Evolutionary conservation across 768 basidiomycete species (phyloP), one percentile per base, ranked within the genome.

Genomic region (Cubamyces lactineus): DNA sequence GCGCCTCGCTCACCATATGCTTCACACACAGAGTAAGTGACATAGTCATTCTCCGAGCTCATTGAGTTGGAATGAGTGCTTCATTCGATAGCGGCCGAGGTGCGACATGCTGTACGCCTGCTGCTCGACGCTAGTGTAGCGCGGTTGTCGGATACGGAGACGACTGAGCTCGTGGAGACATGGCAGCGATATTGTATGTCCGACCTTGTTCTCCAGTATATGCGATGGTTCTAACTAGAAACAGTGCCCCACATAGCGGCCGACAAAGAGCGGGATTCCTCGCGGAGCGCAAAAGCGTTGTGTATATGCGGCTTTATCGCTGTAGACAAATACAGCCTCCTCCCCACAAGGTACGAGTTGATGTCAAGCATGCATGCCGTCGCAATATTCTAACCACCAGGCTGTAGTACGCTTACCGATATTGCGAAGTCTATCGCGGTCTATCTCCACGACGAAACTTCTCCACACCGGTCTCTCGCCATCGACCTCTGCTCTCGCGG

Each of bases 401-500:
- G 4, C 49, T 45, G 6, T 66, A 96, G 94, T 58, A 81, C 87
- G 1, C 80, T 99, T 19, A 88, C 85, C 23, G 91, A 96, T 65
- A 86, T 94, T 53, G 87, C 96, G 0, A 89, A 88, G 69, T 96
- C 94, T 0, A 84, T 98, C 57, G 79, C 83, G 0, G 66, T 88
- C 9, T 95, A 89, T 68, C 79, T 99, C 13, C 83, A 92, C 56
- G 88, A 92, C 61, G 86, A 89, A 51, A 77, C 80, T 7, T 86
- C 87, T 0, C 79, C 78, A 1, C 84, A 91, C 71, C 79, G 88
- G 7, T 79, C 85, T 3, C 79, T 95, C 13, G 94, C 92, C 0
- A 87, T 97, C 64, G 96, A 98, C 69, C 79, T 98, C 11, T 94
- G 92, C 67, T 88, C 91, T 1, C 86, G 91, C 47, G 96, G 96